phyloP scores from a whole-genome alignment of 306 rosid species.

The Lathyrus oleraceus region DNA sequence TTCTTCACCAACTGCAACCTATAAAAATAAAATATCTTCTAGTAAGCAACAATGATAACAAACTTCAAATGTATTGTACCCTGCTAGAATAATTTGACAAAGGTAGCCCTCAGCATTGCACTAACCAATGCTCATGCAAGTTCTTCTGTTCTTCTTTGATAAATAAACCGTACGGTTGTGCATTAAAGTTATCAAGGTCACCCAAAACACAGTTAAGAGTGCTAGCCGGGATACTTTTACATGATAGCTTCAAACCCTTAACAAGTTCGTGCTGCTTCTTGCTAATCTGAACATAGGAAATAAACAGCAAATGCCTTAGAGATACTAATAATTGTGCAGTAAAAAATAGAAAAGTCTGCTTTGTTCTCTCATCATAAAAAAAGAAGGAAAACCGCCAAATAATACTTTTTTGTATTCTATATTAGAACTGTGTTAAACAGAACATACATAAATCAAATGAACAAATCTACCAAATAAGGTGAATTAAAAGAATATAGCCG shows the following conservation, averaged over 20 bases:
- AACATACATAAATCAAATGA: not conserved
- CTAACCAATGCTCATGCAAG: constrained; percentile 87
- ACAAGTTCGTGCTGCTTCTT: constrained; percentile 85
- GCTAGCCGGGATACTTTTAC: constrained; percentile 67
- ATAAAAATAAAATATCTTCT: constrained; percentile 37
- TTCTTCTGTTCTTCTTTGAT: constrained; percentile 87
- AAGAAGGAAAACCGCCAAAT: not conserved
- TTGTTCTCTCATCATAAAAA: constrained; percentile 17
- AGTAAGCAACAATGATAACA: constrained; percentile 21
- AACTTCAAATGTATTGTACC: constrained; percentile 18
- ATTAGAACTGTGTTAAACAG: not conserved
- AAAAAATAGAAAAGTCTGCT: constrained; percentile 7
- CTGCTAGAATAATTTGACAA: constrained; percentile 1
- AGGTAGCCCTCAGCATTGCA: constrained; percentile 27
- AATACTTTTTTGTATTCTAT: not conserved
- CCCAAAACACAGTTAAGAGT: constrained; percentile 88
- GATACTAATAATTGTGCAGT: not conserved
- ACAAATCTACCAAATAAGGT: not conserved
- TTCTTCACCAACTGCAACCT: constrained; percentile 76
- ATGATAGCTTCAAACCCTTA: constrained; percentile 80
- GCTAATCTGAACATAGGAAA: constrained; percentile 66
- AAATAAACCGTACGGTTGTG: constrained; percentile 76
- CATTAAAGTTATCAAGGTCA: constrained; percentile 57
- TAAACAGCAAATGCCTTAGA: constrained; percentile 34
- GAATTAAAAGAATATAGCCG: not conserved